Evolutionary conservation across 805 yeast species (phyloP), one percentile per base, ranked within the genome.

Genomic region (Hanseniaspora lachancei): DNA sequence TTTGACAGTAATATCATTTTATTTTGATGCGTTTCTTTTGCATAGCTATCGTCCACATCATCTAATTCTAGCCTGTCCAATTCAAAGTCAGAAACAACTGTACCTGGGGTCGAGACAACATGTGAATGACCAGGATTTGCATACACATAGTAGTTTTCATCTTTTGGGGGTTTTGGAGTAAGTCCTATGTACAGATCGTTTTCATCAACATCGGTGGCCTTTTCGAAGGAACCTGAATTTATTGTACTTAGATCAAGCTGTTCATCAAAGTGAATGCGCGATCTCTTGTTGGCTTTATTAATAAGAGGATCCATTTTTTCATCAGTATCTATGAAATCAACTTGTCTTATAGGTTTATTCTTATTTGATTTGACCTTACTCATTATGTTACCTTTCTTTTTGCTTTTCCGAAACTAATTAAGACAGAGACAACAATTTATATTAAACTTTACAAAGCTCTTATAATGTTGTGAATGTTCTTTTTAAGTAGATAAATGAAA

Each of bases 121-220:
- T 35, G 48, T 34, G 20, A 8, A n/a, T 42, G 35, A 3, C 36
- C 5, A 10, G 54, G 29, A n/a, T 7, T 21, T 27, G 49, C 41
- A 5, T 66, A 68, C 2, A 63, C 63, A 24, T 60, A 62, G 29
- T 61, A 54, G 10, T 64, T 65, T 20, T 70, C 68, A 18, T 73
- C 73, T 55, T 67, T 71, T 21, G 76, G 76, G 0, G 74, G 70
- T 57, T 72, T 72, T 18, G 76, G 76, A 12, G 76, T 72, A 2
- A 42, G 6, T 5, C 42, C 15, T 10, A 10, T 46, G 12, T 16
- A 36, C 6, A 39, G 32, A 9, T 41, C 48, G 10, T 24, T 18
- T 7, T 35, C 27, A 44, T 52, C 49, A 20, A 38, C 38, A 20
- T 44, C 46, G 1, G 49, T 42, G 4, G 29, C 32, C 27, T 27